Base-by-base conservation (phyloP, 176 grass and related monocot species). In the Phoenix roebelenii region DNA sequence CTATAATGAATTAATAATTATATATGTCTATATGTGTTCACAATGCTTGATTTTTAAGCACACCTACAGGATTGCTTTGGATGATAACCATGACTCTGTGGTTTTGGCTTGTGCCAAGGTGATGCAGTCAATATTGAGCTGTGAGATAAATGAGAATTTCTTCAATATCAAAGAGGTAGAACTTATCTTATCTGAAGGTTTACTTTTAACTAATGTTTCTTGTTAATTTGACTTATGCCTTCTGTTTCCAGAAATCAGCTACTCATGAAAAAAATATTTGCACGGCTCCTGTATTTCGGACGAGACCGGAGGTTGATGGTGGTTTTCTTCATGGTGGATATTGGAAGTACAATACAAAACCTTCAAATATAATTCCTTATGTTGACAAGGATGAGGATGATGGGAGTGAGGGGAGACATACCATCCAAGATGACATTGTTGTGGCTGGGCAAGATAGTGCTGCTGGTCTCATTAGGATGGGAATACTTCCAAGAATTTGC, bases 71-170 rank as follows among this genome's bases (percentile, higher is more conserved):
- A 85, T 97, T 63, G 23, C 75, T 25, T 78, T 97, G 81, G 93
- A 91, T 76, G 93, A 91, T 84, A 97, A 91, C 78, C 87, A 97
- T 72, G 93, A 88, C 74, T 91, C 84, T 72, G 87, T 91, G 77
- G 87, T 91, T 85, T 55, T 97, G 62, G 63, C 55, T 79, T 91
- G 93, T 78, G 74, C 78, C 56, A 97, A 77, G 87, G 73, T 73
- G 73, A 80, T 97, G 51, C 77, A 77, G 60, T 71, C 66, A 54
- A 64, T 88, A 77, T 81, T 97, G 74, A 80, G 78, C 66, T 66
- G 65, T 48, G 87, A 91, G 25, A 70, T 91, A 55, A 97, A 88
- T 56, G 93, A 91, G 72, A 55, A 52, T 26, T 91, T 85, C 64
- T 91, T 91, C 55, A 49, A 91, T 9, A 72, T 62, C 63, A 75